These are phyloP conservation scores for Dissophora globulifera DNA, from an alignment of 192 early-diverging fungal genomes.

Conservation along the genomic window DNA sequence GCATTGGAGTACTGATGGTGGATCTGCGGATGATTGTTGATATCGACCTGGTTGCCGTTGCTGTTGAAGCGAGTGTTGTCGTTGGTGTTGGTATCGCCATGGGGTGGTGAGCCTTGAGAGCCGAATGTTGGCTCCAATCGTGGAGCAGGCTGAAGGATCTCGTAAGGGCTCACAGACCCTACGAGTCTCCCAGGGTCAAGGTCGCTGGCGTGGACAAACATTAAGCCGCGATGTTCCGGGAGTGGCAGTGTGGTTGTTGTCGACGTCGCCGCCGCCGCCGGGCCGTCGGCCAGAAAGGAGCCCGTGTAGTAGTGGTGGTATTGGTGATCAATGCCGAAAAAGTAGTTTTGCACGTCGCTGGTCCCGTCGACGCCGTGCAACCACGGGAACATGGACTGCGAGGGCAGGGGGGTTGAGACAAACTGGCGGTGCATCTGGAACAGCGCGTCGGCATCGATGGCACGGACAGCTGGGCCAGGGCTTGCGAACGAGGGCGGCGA, in stretches of 20 bases:
- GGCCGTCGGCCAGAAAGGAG: neutral
- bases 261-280: neutral
- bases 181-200: slow-evolving; percentile 52
- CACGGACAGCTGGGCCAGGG: slow-evolving; percentile 44
- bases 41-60: slow-evolving; percentile 13
- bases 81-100: neutral
- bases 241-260: slow-evolving; percentile 20
- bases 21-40: slow-evolving; percentile 46
- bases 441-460: slow-evolving; percentile 54
- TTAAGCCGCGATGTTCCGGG: slow-evolving; percentile 54
- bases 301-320: slow-evolving; percentile 36
- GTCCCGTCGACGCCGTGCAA: slow-evolving; percentile 68
- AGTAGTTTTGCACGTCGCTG: slow-evolving; percentile 58
- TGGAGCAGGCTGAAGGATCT: slow-evolving; percentile 53
- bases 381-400: slow-evolving; percentile 69
- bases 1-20: slow-evolving; percentile 24
- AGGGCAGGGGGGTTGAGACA: slow-evolving; percentile 57
- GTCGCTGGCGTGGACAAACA: slow-evolving; percentile 52
- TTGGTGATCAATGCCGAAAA: slow-evolving; percentile 61
- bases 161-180: slow-evolving; percentile 58
- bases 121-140: neutral
- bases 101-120: neutral
- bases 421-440: slow-evolving; percentile 55
- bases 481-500: too few relatives aligned
- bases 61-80: neutral